Percentiles rank a stretch among this genome's conserved stretches.
Conservation (phyloP, 2,329 filamentous ascomycete genomes). For the Cladobotryum protrusum region DNA sequence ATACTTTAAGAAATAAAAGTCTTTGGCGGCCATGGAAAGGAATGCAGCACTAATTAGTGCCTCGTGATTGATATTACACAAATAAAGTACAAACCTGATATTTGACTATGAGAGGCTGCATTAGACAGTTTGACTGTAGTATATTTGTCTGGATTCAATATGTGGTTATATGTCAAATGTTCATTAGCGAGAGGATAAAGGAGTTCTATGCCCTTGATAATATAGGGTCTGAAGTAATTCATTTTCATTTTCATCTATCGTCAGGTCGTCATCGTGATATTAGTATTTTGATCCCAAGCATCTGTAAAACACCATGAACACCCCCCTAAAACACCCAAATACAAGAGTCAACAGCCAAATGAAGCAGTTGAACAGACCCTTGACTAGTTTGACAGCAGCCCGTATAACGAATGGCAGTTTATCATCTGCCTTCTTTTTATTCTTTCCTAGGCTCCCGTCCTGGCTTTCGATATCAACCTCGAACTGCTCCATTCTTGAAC, state of each 20-base stretch:
- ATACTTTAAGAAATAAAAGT: too few relatives aligned
- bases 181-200: too few relatives aligned
- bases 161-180: too few relatives aligned
- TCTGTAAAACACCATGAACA: conserved; percentile 46
- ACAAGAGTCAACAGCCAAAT: conserved; percentile 52
- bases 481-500: conserved; percentile 47
- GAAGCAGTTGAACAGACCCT: conserved; percentile 49
- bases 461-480: conserved; percentile 60
- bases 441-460: conserved; percentile 36
- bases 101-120: background rate
- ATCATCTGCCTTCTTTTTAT: conserved; percentile 35
- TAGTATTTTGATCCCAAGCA: conserved; percentile 42
- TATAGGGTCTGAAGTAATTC: background rate
- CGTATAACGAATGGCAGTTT: conserved; percentile 46
- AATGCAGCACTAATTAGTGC: too few relatives aligned
- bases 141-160: too few relatives aligned
- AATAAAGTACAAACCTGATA: background rate
- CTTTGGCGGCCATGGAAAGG: too few relatives aligned
- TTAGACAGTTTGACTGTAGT: too few relatives aligned
- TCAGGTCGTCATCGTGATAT: conserved; percentile 13
- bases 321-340: conserved; percentile 46
- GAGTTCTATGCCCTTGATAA: too few relatives aligned
- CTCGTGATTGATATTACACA: too few relatives aligned
- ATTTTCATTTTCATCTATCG: conserved; percentile 7
- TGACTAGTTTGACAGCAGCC: conserved; percentile 44